Evolutionary conservation across 108 stramenopile species (phyloP).

Genomic region (Chaetoceros muelleri): DNA sequence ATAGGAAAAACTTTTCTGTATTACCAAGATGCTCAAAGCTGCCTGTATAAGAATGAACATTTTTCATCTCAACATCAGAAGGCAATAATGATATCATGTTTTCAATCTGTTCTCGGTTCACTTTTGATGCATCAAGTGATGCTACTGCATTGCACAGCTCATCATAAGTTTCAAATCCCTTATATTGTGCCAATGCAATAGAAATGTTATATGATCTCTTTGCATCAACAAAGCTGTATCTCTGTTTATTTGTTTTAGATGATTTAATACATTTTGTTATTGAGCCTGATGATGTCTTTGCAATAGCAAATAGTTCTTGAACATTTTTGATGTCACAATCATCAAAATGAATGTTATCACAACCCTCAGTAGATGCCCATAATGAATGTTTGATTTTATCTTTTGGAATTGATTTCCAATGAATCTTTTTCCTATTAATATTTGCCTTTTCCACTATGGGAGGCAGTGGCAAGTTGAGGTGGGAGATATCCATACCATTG

Average conservation of each 20-base stretch:
- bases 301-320: conserved; percentile 20
- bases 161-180: conserved; percentile 15
- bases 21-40: conserved; percentile 15
- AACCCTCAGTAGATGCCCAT: conserved; percentile 12
- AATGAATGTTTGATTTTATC: conserved; percentile 23
- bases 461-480: too few relatives aligned
- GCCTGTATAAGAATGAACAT: conserved; percentile 10
- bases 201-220: conserved; percentile 30
- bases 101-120: conserved; percentile 16
- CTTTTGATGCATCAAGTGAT: conserved; percentile 14
- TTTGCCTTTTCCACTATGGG: conserved; percentile 9
- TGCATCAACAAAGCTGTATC: conserved; percentile 26
- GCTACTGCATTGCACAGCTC: conserved; percentile 20
- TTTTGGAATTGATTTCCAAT: conserved; percentile 24
- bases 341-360: conserved; percentile 9
- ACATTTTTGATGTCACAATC: conserved; percentile 18
- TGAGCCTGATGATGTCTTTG: too few relatives aligned
- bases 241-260: too few relatives aligned
- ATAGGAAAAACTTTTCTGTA: conserved; percentile 26
- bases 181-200: conserved; percentile 31
- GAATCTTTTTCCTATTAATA: conserved; percentile 29
- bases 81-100: conserved; percentile 24
- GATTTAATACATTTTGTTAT: too few relatives aligned
- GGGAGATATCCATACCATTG: neutral
- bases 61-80: conserved; percentile 14